A percentile compares a stretch with the other conserved stretches of the same genome.
These are phyloP conservation scores for Tetracladium maxilliforme DNA, from an alignment of 2,329 filamentous ascomycete genomes.

Conservation along the genomic window DNA sequence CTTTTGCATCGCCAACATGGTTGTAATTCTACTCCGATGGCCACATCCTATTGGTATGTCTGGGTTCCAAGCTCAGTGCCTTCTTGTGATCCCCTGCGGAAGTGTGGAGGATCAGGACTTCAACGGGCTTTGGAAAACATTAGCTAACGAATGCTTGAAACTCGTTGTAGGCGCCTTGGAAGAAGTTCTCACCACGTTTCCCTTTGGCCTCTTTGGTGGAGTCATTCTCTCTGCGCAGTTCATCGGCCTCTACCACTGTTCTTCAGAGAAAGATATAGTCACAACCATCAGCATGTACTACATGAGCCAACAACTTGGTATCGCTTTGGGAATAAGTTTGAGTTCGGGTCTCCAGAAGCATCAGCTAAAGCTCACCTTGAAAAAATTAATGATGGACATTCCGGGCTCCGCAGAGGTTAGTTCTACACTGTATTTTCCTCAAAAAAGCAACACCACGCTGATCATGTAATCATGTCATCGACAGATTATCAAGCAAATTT, in stretches of 20 bases:
- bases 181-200: constrained; percentile 5
- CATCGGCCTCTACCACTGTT: constrained; percentile 6
- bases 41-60: constrained; percentile 5
- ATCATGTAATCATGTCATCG: not conserved
- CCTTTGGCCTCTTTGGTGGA: constrained; percentile 7
- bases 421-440: constrained; percentile 1
- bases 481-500: constrained; percentile 6
- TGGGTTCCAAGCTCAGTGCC: no score
- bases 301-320: constrained; percentile 9
- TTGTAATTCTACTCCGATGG: constrained; percentile 6
- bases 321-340: constrained; percentile 7
- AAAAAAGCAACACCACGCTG: constrained; percentile 1
- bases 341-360: constrained; percentile 5
- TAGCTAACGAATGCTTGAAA: constrained; percentile 1
- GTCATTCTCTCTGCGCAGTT: constrained; percentile 7
- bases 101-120: no score
- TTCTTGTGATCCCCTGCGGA: no score
- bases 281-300: constrained; percentile 9
- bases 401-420: constrained; percentile 5
- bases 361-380: constrained; percentile 4
- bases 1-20: constrained; percentile 4
- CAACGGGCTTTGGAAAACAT: no score
- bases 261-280: constrained; percentile 7
- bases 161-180: no score
- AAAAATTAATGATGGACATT: constrained; percentile 3